These are phyloP conservation scores for Penicillium soppii DNA, from an alignment of 495 filamentous ascomycete species.

Conservation along the genomic window DNA sequence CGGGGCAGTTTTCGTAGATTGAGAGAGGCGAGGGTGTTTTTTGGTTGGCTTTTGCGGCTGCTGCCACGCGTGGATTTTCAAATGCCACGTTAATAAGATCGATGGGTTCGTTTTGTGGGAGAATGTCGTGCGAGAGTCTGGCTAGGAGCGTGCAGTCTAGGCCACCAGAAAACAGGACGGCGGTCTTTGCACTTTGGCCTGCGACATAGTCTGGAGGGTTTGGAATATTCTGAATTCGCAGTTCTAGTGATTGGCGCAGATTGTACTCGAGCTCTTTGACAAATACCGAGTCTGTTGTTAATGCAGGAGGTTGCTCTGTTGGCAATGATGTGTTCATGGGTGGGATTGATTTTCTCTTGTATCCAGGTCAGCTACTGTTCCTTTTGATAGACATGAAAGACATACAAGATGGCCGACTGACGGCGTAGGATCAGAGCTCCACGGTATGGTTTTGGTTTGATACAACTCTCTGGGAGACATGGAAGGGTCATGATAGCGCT, in stretches of 20 bases:
- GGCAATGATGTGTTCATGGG: slow-evolving; percentile 58
- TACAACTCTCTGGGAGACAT: slow-evolving; percentile 6
- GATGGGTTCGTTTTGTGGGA: slow-evolving; percentile 66
- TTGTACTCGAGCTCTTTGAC: slow-evolving; percentile 56
- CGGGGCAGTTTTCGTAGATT: slow-evolving; percentile 80
- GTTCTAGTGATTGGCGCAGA: slow-evolving; percentile 61
- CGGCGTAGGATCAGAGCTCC: slow-evolving; percentile 22
- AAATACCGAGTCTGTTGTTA: slow-evolving; percentile 50
- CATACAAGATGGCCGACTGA: slow-evolving; percentile 41
- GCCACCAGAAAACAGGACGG: slow-evolving; percentile 91
- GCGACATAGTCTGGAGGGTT: slow-evolving; percentile 37
- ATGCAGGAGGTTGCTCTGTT: slow-evolving; percentile 27
- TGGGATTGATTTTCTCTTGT: slow-evolving; percentile 58
- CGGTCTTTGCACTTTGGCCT: slow-evolving; percentile 54
- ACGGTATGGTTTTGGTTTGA: slow-evolving; percentile 35
- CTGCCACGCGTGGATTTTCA: slow-evolving; percentile 79
- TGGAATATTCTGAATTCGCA: slow-evolving; percentile 69
- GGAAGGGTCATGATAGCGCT: slow-evolving; percentile 5
- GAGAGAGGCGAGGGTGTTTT: slow-evolving; percentile 24
- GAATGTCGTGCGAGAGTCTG: slow-evolving; percentile 73
- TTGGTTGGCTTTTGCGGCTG: slow-evolving; percentile 21
- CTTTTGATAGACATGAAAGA: not conserved
- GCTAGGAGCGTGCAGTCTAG: slow-evolving; percentile 91
- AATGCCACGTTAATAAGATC: slow-evolving; percentile 97
- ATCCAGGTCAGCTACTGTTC: slow-evolving; percentile 4